Conservation (phyloP, 2,329 filamentous ascomycete genomes). For the Chaetomiaceae sp. region DNA sequence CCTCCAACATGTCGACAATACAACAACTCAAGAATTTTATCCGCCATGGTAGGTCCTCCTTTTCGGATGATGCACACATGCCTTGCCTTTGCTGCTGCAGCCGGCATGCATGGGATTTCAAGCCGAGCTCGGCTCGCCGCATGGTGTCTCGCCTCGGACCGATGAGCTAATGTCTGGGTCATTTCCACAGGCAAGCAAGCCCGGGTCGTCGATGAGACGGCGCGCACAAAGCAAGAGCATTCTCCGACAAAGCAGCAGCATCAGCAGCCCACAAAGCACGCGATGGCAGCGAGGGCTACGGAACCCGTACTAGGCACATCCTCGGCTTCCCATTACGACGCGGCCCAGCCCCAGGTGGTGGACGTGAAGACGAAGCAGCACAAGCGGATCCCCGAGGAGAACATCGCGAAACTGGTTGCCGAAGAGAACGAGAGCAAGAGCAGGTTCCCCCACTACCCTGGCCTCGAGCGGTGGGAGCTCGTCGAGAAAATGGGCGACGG, state of each 20-base stretch:
- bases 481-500: conserved; percentile 98
- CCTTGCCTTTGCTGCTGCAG: neutral
- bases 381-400: conserved; percentile 55
- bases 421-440: conserved; percentile 84
- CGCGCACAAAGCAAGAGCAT: conserved; percentile 47
- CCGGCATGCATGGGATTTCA: neutral
- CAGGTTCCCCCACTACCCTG: conserved; percentile 82
- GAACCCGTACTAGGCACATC: conserved; percentile 39
- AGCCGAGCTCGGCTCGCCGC: no score
- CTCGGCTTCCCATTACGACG: conserved; percentile 45
- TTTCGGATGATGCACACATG: neutral
- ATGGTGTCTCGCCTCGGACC: conserved; percentile 23
- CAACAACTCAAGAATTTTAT: conserved; percentile 98
- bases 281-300: conserved; percentile 41
- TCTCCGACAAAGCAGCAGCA: conserved; percentile 50
- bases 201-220: conserved; percentile 54
- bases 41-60: conserved; percentile 63
- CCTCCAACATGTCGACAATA: conserved; percentile 60
- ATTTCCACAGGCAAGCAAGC: conserved; percentile 72
- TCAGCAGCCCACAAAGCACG: conserved; percentile 49
- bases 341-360: conserved; percentile 58
- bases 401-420: conserved; percentile 79
- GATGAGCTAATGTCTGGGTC: conserved; percentile 27
- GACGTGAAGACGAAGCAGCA: conserved; percentile 35
- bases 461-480: conserved; percentile 78